Conservation (phyloP, 176 grass and related monocot species). For the Lolium rigidum region DNA sequence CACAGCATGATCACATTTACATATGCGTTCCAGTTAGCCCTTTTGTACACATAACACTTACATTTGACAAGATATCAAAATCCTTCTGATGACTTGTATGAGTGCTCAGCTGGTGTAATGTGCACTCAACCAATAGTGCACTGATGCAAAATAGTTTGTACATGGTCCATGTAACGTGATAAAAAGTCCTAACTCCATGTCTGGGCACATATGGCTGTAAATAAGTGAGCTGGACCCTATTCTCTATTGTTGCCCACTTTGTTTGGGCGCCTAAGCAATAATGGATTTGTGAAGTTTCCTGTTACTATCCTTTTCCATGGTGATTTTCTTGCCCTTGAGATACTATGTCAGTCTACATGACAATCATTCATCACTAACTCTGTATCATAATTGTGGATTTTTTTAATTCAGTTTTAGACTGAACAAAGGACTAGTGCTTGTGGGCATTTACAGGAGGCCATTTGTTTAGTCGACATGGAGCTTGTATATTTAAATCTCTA, state of each 20-base stretch:
- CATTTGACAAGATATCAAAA: not conserved
- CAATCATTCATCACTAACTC: not conserved
- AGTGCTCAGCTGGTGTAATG: not conserved
- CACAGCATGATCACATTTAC: constrained; percentile 19
- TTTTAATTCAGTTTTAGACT: not conserved
- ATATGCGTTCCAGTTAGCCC: not conserved
- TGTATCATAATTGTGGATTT: not conserved
- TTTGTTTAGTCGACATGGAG: not conserved
- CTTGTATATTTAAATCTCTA: not conserved
- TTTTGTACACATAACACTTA: not conserved
- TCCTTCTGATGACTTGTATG: not conserved
- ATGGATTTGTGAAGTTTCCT: not conserved
- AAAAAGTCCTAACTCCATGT: constrained; percentile 21
- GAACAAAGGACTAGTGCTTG: not conserved
- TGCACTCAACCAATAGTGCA: not conserved
- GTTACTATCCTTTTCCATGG: not conserved
- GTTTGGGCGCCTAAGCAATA: not conserved
- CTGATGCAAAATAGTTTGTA: constrained; percentile 35
- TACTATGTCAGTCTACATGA: not conserved
- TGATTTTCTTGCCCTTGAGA: not conserved
- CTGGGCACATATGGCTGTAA: constrained; percentile 14
- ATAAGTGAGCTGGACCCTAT: not conserved
- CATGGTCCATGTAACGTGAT: constrained; percentile 42
- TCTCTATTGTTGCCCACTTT: not conserved
- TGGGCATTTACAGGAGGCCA: not conserved